Percentiles rank a stretch among this genome's conserved stretches.
Conservation (phyloP, 2,329 filamentous ascomycete genomes). For the Knufia petricola region DNA sequence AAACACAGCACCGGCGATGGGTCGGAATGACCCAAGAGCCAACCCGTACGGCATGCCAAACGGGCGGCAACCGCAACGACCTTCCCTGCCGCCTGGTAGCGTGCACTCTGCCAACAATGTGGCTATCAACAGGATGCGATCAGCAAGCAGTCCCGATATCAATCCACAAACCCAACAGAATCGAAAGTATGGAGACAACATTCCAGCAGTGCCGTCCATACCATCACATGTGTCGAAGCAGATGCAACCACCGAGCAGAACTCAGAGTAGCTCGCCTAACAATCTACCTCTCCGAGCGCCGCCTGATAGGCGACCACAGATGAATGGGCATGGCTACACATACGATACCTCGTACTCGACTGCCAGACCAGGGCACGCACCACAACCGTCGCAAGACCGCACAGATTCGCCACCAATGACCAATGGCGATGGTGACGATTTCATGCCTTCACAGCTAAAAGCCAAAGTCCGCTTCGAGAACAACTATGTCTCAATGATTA, state of each 20-base stretch:
- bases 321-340: slow-evolving; percentile 18
- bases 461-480: slow-evolving; percentile 90
- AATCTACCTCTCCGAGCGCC: slow-evolving; percentile 56
- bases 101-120: slow-evolving; percentile 42
- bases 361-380: slow-evolving; percentile 17
- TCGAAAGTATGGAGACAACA: slow-evolving; percentile 40
- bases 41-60: slow-evolving; percentile 52
- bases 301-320: slow-evolving; percentile 19
- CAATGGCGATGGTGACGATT: slow-evolving; percentile 26
- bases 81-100: slow-evolving; percentile 67
- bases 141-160: slow-evolving; percentile 92
- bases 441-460: slow-evolving; percentile 70
- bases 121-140: slow-evolving; percentile 60
- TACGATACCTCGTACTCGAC: slow-evolving; percentile 19
- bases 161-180: slow-evolving; percentile 52
- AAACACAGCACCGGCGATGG: slow-evolving; percentile 81
- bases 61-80: slow-evolving; percentile 48
- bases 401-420: slow-evolving; percentile 26
- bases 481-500: slow-evolving; percentile 90
- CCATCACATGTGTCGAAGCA: slow-evolving; percentile 58
- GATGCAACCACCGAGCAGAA: slow-evolving; percentile 58
- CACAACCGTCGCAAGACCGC: slow-evolving; percentile 24
- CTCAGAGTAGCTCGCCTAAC: slow-evolving; percentile 69
- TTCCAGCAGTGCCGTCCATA: slow-evolving; percentile 67
- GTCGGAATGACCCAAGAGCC: slow-evolving; percentile 58